Conservation (phyloP, 768 basidiomycete genomes). For the Trametes gibbosa region DNA sequence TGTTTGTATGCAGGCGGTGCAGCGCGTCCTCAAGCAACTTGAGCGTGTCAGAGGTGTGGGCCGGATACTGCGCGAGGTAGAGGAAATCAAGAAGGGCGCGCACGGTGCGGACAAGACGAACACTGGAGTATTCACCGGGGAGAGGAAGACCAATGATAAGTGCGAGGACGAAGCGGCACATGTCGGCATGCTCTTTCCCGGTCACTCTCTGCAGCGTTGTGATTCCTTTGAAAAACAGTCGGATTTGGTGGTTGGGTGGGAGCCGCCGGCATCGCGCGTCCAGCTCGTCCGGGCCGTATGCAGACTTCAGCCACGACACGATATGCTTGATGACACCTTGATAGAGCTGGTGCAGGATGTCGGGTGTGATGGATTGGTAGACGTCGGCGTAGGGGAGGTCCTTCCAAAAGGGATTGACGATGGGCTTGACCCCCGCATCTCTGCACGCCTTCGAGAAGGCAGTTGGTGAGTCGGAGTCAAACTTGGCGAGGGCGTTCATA, state of each 20-base stretch:
- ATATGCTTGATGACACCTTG: slow-evolving; percentile 31
- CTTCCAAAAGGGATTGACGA: slow-evolving; percentile 6
- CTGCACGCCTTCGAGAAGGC: slow-evolving; percentile 25
- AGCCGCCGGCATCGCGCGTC: slow-evolving; percentile 19
- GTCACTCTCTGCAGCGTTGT: slow-evolving; percentile 27
- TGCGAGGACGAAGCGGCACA: slow-evolving; percentile 13
- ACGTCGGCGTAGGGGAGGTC: slow-evolving; percentile 4
- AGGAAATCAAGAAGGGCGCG: slow-evolving; percentile 17
- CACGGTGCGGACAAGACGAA: not conserved
- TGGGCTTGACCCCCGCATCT: slow-evolving; percentile 1
- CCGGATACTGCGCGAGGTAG: slow-evolving; percentile 31
- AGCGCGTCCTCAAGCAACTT: slow-evolving; percentile 21
- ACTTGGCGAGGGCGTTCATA: not conserved
- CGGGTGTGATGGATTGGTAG: slow-evolving; percentile 15
- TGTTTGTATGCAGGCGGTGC: slow-evolving; percentile 32
- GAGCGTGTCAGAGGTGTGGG: slow-evolving; percentile 23
- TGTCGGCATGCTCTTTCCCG: slow-evolving; percentile 34
- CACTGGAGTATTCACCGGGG: not conserved
- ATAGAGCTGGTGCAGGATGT: slow-evolving; percentile 22
- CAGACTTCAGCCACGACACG: not conserved
- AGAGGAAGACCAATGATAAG: slow-evolving; percentile 12
- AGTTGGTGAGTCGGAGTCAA: not conserved
- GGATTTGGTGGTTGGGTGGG: slow-evolving; percentile 34
- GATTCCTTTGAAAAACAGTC: slow-evolving; percentile 35
- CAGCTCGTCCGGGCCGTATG: slow-evolving; percentile 12